phyloP scores from a whole-genome alignment of 768 basidiomycete species.

The Kwoniella dendrophila region DNA sequence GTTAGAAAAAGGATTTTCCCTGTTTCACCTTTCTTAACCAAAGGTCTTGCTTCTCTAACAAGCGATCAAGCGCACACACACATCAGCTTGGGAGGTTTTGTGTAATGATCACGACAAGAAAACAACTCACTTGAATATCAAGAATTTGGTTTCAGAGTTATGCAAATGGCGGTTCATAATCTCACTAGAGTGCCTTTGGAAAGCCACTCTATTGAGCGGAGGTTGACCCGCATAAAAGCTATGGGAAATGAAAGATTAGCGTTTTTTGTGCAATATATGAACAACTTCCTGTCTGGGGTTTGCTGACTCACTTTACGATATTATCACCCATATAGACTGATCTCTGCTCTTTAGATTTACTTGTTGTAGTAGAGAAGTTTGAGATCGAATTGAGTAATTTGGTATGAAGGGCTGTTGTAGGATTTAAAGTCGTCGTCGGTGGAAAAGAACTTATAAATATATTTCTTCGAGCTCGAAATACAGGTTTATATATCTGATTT shows the following conservation, averaged over 20 bases:
- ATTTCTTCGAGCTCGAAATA: no score
- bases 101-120: not conserved
- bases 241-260: conserved; percentile 4
- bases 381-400: not conserved
- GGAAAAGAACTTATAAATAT: no score
- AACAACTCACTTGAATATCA: conserved; percentile 70
- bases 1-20: conserved; percentile 65
- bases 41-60: conserved; percentile 56
- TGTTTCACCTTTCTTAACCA: conserved; percentile 60
- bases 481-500: no score
- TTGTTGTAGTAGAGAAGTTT: not conserved
- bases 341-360: not conserved
- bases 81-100: conserved; percentile 56
- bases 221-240: conserved; percentile 57
- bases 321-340: conserved; percentile 55
- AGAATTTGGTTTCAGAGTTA: conserved; percentile 69
- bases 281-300: not conserved
- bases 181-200: conserved; percentile 73
- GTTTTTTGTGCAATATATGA: not conserved
- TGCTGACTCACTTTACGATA: conserved; percentile 50
- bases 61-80: conserved; percentile 33
- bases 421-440: no score
- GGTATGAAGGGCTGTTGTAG: no score
- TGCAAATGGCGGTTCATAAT: conserved; percentile 74
- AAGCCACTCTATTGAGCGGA: conserved; percentile 57